Evolutionary conservation across 805 yeast species (phyloP).

Genomic region (Nakazawaea ishiwadae): DNA sequence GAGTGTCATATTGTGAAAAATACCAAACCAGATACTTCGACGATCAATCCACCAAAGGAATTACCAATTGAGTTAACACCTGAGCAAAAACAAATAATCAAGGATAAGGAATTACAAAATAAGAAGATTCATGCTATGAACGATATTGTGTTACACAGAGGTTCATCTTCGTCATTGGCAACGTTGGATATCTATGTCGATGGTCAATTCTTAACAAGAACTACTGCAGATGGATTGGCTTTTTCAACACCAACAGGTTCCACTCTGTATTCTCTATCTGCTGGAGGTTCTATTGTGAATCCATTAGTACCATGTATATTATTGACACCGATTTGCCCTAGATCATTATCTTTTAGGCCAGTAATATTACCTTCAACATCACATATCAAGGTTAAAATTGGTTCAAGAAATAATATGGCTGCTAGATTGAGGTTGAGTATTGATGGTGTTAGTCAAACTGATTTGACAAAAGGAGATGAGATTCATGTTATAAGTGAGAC

Average conservation of each 20-base stretch:
- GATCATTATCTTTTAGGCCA: slow-evolving; percentile 89
- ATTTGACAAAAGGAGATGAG: slow-evolving; percentile 70
- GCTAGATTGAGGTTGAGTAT: slow-evolving; percentile 57
- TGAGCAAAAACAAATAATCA: slow-evolving; percentile 9
- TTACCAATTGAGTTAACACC: slow-evolving; percentile 10
- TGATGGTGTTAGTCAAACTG: slow-evolving; percentile 79
- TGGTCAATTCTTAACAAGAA: slow-evolving; percentile 78
- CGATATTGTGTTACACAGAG: slow-evolving; percentile 85
- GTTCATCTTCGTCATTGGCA: slow-evolving; percentile 80
- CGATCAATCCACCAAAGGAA: slow-evolving; percentile 6
- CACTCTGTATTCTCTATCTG: slow-evolving; percentile 83
- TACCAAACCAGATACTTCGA: slow-evolving; percentile 7
- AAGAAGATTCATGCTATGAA: slow-evolving; percentile 78
- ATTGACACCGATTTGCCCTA: slow-evolving; percentile 87
- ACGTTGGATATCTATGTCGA: slow-evolving; percentile 82
- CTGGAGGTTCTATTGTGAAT: slow-evolving; percentile 92
- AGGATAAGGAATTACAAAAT: slow-evolving; percentile 7
- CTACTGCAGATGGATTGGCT: slow-evolving; percentile 88
- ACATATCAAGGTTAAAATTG: slow-evolving; percentile 60
- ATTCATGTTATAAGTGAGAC: slow-evolving; percentile 66
- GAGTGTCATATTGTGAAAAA: slow-evolving; percentile 63
- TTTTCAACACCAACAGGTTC: slow-evolving; percentile 93
- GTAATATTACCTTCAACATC: slow-evolving; percentile 75
- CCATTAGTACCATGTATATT: slow-evolving; percentile 81
- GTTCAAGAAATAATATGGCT: slow-evolving; percentile 40